phyloP scores from a whole-genome alignment of 768 basidiomycete genomes.

The Russula vinacea region DNA sequence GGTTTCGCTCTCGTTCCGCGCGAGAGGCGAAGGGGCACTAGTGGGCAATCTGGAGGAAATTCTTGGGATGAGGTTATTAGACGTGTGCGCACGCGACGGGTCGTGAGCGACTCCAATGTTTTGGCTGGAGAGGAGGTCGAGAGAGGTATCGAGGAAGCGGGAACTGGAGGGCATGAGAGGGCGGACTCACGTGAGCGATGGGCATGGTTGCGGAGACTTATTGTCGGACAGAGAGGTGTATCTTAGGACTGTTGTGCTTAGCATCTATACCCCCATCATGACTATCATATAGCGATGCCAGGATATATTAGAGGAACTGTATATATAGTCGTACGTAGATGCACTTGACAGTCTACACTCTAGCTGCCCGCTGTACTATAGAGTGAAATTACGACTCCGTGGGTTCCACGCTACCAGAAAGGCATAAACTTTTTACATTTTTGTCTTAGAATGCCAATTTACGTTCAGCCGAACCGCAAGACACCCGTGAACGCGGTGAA shows the following conservation, averaged over 20 bases:
- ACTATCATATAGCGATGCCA: conserved; percentile 17
- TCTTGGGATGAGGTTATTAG: conserved; percentile 20
- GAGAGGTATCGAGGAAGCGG: neutral
- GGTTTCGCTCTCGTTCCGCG: conserved; percentile 68
- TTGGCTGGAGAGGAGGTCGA: conserved; percentile 8
- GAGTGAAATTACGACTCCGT: too few relatives aligned
- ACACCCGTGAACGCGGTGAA: too few relatives aligned
- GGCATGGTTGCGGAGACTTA: conserved; percentile 14
- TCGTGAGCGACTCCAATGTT: conserved; percentile 14
- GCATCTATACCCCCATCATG: conserved; percentile 15
- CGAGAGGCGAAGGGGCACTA: conserved; percentile 47
- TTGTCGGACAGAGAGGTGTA: neutral
- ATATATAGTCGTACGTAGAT: conserved; percentile 5
- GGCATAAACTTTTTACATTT: too few relatives aligned
- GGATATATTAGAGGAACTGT: conserved; percentile 16
- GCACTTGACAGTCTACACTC: neutral
- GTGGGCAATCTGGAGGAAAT: conserved; percentile 33
- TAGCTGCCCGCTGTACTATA: neutral
- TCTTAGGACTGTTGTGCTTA: neutral
- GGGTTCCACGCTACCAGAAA: too few relatives aligned
- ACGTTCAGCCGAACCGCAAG: too few relatives aligned
- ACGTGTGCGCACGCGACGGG: conserved; percentile 18
- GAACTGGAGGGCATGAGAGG: neutral
- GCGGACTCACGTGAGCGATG: conserved; percentile 5
- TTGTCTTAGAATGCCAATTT: too few relatives aligned